phyloP scores from a whole-genome alignment of 2,329 filamentous ascomycete genomes.

The Colletotrichum plurivorum region DNA sequence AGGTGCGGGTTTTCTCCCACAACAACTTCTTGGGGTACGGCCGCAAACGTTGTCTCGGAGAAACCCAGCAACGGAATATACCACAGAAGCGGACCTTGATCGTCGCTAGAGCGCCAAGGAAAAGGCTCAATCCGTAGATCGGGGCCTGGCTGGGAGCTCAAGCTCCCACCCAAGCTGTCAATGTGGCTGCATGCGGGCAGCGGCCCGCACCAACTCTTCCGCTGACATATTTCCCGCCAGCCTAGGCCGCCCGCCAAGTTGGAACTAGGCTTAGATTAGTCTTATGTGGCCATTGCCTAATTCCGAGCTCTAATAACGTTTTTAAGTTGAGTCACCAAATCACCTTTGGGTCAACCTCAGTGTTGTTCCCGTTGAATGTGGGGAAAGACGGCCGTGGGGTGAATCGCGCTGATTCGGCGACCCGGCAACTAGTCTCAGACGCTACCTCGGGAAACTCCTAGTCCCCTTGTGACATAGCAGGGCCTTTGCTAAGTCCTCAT shows the following conservation, averaged over 20 bases:
- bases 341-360: constrained; percentile 3
- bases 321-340: background rate
- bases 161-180: background rate
- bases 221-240: constrained; percentile 19
- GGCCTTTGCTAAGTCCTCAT: background rate
- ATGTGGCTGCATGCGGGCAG: constrained; percentile 34
- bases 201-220: constrained; percentile 20
- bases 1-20: too few species aligned
- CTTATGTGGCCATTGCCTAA: constrained; percentile 3
- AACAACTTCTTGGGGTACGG: constrained; percentile 2
- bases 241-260: constrained; percentile 13
- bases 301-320: constrained; percentile 21
- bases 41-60: constrained; percentile 37
- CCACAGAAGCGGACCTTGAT: background rate
- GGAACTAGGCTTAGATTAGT: background rate
- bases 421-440: constrained; percentile 5
- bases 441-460: constrained; percentile 16
- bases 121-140: constrained; percentile 10
- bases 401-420: background rate
- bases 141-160: background rate
- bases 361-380: constrained; percentile 31
- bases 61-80: constrained; percentile 17
- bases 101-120: background rate
- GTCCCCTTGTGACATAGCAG: constrained; percentile 5
- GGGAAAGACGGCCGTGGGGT: background rate